Evolutionary conservation across 768 basidiomycete species (phyloP), one percentile per base, ranked within the genome.

Genomic region (Crassisporium funariophilum): DNA sequence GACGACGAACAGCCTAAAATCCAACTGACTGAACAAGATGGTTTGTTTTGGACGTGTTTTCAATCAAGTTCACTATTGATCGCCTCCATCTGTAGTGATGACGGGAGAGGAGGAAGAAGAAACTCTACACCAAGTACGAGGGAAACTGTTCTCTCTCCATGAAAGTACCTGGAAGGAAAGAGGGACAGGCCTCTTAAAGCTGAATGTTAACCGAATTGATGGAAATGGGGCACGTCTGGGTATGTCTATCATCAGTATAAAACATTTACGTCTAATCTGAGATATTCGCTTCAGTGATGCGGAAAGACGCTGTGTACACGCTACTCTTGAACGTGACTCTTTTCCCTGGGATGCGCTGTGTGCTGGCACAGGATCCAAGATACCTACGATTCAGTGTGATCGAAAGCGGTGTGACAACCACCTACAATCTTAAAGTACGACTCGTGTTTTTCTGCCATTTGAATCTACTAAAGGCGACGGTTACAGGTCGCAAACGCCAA

Each of bases 51-150:
- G 25, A 35, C 22, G 11, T 43, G 16, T 41, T 47, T 47, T 8
- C 43, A 39, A 15, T 41, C 13, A 43, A 15, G 19, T 34, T 41
- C 7, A 43, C 1, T 10, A 45, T 47, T 25, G 21, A 23, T 37
- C 19, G 37, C 56, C 25, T 59, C 41, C 44, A 21, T 46, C 44
- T 54, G 13, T 52, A 88, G 87, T 86, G 27, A 64, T 75, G 35
- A 91, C 89, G 2, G 89, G 89, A 7, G 89, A 91, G 65, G 89
- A 91, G 62, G 86, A 88, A 16, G 89, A 91, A 57, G 78, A 85
- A 45, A 88, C 85, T 5, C 65, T 89, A 38, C 79, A 82, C 63
- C 85, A 87, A 67, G 83, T 85, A 13, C 80, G 89, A 46, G 88
- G 86, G 39, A 91, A 91, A 67, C 66, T 91, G 16, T 91, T 79